phyloP scores from a whole-genome alignment of 2,329 filamentous ascomycete genomes.

The Chaetomium sp. region DNA sequence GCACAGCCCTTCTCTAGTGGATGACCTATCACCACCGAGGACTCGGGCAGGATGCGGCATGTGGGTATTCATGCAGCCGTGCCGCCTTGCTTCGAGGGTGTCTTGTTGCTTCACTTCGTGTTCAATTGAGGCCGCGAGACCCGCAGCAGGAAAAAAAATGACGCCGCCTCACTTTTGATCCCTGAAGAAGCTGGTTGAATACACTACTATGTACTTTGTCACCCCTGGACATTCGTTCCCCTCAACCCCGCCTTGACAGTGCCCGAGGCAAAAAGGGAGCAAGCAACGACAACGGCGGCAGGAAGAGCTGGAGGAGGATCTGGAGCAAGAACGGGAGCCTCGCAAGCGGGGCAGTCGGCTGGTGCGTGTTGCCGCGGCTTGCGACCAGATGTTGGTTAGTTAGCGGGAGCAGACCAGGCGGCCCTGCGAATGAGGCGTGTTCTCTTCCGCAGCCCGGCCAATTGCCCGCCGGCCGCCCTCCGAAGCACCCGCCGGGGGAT shows the following conservation, averaged over 20 bases:
- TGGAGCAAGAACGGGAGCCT: background rate
- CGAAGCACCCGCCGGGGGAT: background rate
- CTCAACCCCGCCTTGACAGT: background rate
- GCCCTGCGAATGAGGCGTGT: background rate
- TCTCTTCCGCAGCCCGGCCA: background rate
- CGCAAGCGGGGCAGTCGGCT: background rate
- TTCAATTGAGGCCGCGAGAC: slow-evolving; percentile 6
- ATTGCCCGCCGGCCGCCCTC: slow-evolving; percentile 1
- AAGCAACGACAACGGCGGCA: too few relatives aligned
- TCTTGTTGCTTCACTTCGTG: slow-evolving; percentile 5
- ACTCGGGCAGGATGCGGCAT: slow-evolving; percentile 3
- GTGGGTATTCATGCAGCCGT: slow-evolving; percentile 10
- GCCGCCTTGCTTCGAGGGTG: background rate
- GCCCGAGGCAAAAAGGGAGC: background rate
- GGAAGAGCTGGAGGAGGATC: too few relatives aligned
- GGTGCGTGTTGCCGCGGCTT: slow-evolving; percentile 10
- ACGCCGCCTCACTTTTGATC: slow-evolving; percentile 13
- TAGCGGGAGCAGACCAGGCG: background rate
- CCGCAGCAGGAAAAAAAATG: background rate
- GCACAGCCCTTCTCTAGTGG: background rate
- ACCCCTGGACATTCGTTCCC: background rate
- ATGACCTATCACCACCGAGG: slow-evolving; percentile 1
- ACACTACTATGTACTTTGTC: background rate
- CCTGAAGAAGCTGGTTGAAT: background rate
- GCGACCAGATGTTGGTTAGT: slow-evolving; percentile 4